phyloP scores from a whole-genome alignment of 2,329 filamentous ascomycete species.

The Metarhizium robertsii region DNA sequence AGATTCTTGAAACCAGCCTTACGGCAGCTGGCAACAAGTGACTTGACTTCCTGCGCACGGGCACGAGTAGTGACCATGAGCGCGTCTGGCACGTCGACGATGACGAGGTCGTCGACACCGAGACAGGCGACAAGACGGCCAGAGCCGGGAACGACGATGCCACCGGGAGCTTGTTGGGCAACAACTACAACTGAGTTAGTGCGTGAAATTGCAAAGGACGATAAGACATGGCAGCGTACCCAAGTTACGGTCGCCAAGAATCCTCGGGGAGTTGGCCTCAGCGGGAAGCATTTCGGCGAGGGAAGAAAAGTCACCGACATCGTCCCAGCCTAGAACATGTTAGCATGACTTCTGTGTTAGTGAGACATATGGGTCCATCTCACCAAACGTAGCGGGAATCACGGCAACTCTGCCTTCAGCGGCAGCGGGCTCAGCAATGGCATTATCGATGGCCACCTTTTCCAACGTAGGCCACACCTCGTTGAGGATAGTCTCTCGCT shows the following conservation, averaged over 20 bases:
- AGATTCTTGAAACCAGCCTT: slow-evolving; percentile 14
- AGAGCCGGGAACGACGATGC: slow-evolving; percentile 16
- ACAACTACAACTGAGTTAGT: slow-evolving; percentile 10
- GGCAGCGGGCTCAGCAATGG: slow-evolving; percentile 17
- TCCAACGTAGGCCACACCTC: slow-evolving; percentile 16
- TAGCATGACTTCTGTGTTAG: not conserved
- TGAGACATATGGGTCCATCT: not conserved
- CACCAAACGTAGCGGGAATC: slow-evolving; percentile 17
- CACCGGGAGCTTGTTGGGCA: slow-evolving; percentile 16
- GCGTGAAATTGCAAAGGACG: not conserved
- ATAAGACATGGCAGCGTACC: slow-evolving; percentile 6
- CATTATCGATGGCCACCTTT: slow-evolving; percentile 17
- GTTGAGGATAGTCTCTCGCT: slow-evolving; percentile 12
- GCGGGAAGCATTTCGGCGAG: slow-evolving; percentile 17
- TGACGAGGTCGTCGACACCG: slow-evolving; percentile 17
- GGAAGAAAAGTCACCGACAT: slow-evolving; percentile 18
- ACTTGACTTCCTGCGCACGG: slow-evolving; percentile 18
- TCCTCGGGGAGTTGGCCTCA: slow-evolving; percentile 14
- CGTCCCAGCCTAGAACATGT: slow-evolving; percentile 14
- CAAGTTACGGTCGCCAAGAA: slow-evolving; percentile 14
- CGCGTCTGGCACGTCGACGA: slow-evolving; percentile 16
- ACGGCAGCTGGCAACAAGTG: slow-evolving; percentile 16
- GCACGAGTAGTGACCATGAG: slow-evolving; percentile 18
- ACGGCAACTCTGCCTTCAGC: slow-evolving; percentile 17
- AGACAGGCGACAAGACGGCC: slow-evolving; percentile 16